Evolutionary conservation across 345 rosid species (phyloP).

Genomic region (Pseudoturritis turrita): DNA sequence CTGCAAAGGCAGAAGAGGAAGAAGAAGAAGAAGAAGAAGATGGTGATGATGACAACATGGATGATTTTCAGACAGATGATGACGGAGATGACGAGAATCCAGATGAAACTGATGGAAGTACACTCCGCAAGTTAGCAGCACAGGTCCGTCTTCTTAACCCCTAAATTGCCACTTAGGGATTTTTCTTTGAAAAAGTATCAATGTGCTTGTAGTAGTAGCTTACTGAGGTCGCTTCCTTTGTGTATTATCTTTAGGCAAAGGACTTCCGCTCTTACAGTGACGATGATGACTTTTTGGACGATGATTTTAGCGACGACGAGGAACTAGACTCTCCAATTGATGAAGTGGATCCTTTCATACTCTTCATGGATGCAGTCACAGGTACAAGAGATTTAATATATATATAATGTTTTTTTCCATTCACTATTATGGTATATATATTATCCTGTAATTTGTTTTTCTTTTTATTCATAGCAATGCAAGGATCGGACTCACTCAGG

Average conservation of each 20-base stretch:
- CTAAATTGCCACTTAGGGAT: not conserved
- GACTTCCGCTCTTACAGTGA: slow-evolving; percentile 70
- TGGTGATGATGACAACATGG: slow-evolving; percentile 85
- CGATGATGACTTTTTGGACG: slow-evolving; percentile 68
- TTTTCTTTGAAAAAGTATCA: not conserved
- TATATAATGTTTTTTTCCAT: not conserved
- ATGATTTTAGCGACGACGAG: slow-evolving; percentile 87
- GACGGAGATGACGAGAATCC: slow-evolving; percentile 88
- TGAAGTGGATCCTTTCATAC: slow-evolving; percentile 92
- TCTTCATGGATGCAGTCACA: slow-evolving; percentile 86
- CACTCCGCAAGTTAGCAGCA: slow-evolving; percentile 80
- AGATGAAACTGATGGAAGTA: slow-evolving; percentile 82
- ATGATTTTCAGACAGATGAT: slow-evolving; percentile 81
- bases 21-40: slow-evolving; percentile 32
- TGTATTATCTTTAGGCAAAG: slow-evolving; percentile 50
- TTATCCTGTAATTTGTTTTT: not conserved
- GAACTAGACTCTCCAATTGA: slow-evolving; percentile 95
- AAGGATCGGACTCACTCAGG: slow-evolving; percentile 61
- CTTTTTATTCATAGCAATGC: slow-evolving; percentile 47
- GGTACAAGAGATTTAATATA: slow-evolving; percentile 37
- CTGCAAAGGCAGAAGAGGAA: slow-evolving; percentile 53
- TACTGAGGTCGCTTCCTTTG: not conserved
- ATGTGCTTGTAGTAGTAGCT: not conserved
- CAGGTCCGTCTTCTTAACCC: slow-evolving; percentile 49
- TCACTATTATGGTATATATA: not conserved